Base-by-base conservation (phyloP, 140 eudicot genomes). In the Erigeron philadelphicus region DNA sequence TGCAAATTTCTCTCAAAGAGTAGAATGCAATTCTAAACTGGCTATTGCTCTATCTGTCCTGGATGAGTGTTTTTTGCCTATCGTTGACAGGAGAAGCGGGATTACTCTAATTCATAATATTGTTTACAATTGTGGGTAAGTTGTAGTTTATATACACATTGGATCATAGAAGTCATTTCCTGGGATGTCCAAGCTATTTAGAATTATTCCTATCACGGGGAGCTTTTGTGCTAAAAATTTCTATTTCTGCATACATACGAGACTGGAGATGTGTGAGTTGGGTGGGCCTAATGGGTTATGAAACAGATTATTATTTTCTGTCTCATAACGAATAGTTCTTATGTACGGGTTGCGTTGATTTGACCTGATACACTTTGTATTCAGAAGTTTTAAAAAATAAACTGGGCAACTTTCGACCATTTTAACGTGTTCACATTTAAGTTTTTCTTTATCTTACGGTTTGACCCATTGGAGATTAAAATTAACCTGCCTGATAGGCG, bases 11-110 rank as follows among this genome's bases (percentile, higher is more conserved):
- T 56, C 93, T 68, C 89, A 78, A 72, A 84, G 82, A 78, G 89
- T 85, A 55, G 97, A 91, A 76, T 84, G 95, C 84, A 91, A 84
- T 81, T 87, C 97, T 18, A 91, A 88, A 80, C 80, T 91, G 66
- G 96, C 97, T 75, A 84, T 91, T 71, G 96, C 97, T 19, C 79
- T 66, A 41, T 77, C 85, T 54, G 85, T 91, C 45, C 84, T 91
- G 96, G 89, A 88, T 54, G 97, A 88, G 79, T 91, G 97, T 60
- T 91, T 91, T 84, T 69, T 91, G 78, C 95, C 97, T 64, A 91
- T 91, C 10, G 45, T 74, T 65, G 97, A 91, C 77, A 64, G 85
- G 70, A 88, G 92, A 77, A 91, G 97, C 66, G 95, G 89, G 72
- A 85, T 91, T 66, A 88, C 82, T 78, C 49, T 86, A 75, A 84